Evolutionary conservation across 2,329 filamentous ascomycete genomes (phyloP).

Genomic region (Plenodomus biglobosus): DNA sequence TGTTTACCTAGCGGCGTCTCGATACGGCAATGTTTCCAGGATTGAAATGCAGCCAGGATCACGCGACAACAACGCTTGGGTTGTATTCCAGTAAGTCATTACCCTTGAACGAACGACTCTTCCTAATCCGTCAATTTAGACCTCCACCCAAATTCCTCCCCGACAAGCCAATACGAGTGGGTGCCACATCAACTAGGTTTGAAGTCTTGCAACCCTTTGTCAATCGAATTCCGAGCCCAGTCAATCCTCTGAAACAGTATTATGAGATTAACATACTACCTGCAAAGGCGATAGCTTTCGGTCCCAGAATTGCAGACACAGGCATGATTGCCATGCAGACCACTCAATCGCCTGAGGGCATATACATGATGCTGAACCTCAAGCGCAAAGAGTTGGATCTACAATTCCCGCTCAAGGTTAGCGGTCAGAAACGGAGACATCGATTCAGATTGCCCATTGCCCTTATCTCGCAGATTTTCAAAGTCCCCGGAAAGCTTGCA

Average conservation of each 20-base stretch:
- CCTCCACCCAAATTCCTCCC: conserved; percentile 16
- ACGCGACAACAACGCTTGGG: conserved; percentile 18
- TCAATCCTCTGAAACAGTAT: conserved; percentile 24
- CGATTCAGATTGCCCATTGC: conserved; percentile 51
- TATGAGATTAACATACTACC: conserved; percentile 28
- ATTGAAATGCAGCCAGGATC: conserved; percentile 28
- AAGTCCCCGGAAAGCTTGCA: conserved; percentile 10
- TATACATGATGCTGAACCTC: conserved; percentile 49
- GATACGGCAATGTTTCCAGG: conserved; percentile 29
- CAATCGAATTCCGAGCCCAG: conserved; percentile 23
- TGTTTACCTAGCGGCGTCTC: conserved; percentile 24
- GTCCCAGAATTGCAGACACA: conserved; percentile 57
- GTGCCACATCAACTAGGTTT: conserved; percentile 2
- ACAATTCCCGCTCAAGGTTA: conserved; percentile 45
- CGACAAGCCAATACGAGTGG: conserved; percentile 8
- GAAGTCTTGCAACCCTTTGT: conserved; percentile 4
- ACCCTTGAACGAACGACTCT: neutral
- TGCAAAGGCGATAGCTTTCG: conserved; percentile 60
- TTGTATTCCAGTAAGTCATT: conserved; percentile 27
- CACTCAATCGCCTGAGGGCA: conserved; percentile 26
- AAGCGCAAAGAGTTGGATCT: conserved; percentile 49
- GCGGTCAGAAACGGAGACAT: conserved; percentile 28
- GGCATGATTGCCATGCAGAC: conserved; percentile 64
- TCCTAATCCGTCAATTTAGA: conserved; percentile 8
- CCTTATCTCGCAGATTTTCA: conserved; percentile 48